phyloP scores from a whole-genome alignment of 2,329 filamentous ascomycete genomes.

The Calonectria naviculata region DNA sequence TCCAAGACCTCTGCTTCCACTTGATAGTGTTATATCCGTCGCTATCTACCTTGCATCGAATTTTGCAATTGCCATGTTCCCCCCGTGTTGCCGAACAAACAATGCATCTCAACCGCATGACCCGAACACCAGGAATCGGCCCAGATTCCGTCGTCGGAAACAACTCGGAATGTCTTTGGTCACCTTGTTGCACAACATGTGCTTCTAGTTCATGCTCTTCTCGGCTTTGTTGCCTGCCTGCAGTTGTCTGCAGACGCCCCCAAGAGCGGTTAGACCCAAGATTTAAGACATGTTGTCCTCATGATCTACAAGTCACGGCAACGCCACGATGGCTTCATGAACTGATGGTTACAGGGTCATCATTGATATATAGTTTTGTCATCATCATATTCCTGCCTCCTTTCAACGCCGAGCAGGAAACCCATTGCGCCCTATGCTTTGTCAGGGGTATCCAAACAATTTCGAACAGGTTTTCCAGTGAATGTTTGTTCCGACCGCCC shows the following conservation, averaged over 20 bases:
- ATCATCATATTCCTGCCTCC: slow-evolving; percentile 37
- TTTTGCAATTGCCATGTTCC: background rate
- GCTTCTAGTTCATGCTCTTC: background rate
- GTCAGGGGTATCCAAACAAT: slow-evolving; percentile 48
- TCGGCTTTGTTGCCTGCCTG: background rate
- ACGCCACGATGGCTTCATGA: background rate
- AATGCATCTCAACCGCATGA: background rate
- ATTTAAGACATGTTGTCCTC: background rate
- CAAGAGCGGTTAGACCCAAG: background rate
- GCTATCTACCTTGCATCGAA: background rate
- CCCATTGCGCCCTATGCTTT: slow-evolving; percentile 41
- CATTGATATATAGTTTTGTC: slow-evolving; percentile 38
- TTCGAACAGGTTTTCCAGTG: slow-evolving; percentile 35
- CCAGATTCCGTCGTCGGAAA: background rate
- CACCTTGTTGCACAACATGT: background rate
- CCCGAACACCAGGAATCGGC: background rate
- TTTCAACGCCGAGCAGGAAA: slow-evolving; percentile 41
- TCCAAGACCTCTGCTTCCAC: background rate
- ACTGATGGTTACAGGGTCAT: slow-evolving; percentile 30
- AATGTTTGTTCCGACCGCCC: slow-evolving; percentile 38
- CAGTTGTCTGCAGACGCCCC: background rate
- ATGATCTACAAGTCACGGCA: background rate
- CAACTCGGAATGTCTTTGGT: background rate
- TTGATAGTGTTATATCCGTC: background rate
- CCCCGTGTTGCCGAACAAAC: background rate